Percentiles rank a stretch among this genome's conserved stretches.
These are phyloP conservation scores for Bauhinia variegata DNA, from an alignment of 306 rosid species.

Conservation along the genomic window DNA sequence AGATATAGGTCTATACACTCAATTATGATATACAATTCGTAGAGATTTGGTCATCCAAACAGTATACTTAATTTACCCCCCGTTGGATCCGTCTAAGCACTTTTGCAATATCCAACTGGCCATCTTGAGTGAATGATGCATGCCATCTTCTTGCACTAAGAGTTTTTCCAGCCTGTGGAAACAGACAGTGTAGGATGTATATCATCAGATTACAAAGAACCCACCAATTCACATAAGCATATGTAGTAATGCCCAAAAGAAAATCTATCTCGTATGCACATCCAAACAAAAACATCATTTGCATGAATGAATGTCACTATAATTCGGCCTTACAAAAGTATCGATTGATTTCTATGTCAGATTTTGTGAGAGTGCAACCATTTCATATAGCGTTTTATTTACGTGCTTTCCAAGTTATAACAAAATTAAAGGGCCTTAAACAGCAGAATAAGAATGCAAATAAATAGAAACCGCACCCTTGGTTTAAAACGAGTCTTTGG, in stretches of 20 bases:
- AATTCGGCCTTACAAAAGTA: neutral
- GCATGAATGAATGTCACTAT: neutral
- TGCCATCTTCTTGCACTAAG: conserved; percentile 89
- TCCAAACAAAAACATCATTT: neutral
- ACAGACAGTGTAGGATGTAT: conserved; percentile 24
- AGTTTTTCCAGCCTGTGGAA: conserved; percentile 87
- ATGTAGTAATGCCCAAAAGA: neutral
- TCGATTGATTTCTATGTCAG: too few species aligned
- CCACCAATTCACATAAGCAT: neutral
- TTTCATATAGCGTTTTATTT: conserved; percentile 1
- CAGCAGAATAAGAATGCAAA: conserved; percentile 10
- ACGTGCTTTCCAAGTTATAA: conserved; percentile 3
- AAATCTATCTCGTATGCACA: neutral
- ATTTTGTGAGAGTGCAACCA: neutral
- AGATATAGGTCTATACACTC: neutral
- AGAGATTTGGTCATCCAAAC: conserved; percentile 26
- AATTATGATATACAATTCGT: neutral
- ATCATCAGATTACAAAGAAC: neutral
- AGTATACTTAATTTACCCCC: conserved; percentile 62
- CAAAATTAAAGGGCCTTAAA: neutral
- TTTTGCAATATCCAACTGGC: conserved; percentile 81
- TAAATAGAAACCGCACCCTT: conserved; percentile 55
- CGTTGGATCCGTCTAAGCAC: conserved; percentile 87
- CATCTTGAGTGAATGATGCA: conserved; percentile 79
- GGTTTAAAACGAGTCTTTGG: conserved; percentile 79